Base-by-base conservation (phyloP, 345 rosid species). In the Schrenkiella parvula region DNA sequence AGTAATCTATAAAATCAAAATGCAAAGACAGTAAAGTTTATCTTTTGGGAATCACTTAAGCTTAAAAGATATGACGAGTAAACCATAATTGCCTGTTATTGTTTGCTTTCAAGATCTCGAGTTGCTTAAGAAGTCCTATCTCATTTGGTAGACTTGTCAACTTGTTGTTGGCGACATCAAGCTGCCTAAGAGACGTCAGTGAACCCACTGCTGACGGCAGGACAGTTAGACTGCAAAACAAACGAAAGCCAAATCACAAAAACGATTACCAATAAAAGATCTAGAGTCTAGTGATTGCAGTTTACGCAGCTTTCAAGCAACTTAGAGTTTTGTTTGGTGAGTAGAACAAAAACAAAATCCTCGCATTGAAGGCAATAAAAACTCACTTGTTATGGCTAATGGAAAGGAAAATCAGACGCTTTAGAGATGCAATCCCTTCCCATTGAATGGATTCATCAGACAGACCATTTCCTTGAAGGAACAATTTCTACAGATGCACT, bases 91-190 rank as follows among this genome's bases (percentile, higher is more conserved):
- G 80, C 98, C 97, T 87, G 79, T 93, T 93, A 78, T 85, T 87
- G 71, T 83, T 82, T 66, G 84, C 89, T 76, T 81, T 87, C 57
- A 93, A 78, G 75, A 93, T 80, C 83, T 91, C 98, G 13, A 93
- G 92, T 80, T 75, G 81, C 68, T 80, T 73, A 42, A 89, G 85
- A 77, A 79, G 75, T 52, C 92, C 86, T 51, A 91, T 71, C 80
- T 91, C 97, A 64, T 48, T 34, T 0, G 97, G 98, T 52, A 93
- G 82, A 81, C 80, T 64, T 66, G 81, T 83, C 82, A 91, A 74
- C 81, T 80, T 79, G 85, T 93, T 93, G 78, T 78, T 72, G 25
- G 97, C 59, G 19, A 91, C 76, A 71, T 84, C 60, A 58, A 93
- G 96, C 53, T 89, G 91, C 81, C 82, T 79, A 78, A 89, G 80